These are phyloP conservation scores for Boletus fagicola DNA, from an alignment of 768 basidiomycete genomes.

Conservation along the genomic window DNA sequence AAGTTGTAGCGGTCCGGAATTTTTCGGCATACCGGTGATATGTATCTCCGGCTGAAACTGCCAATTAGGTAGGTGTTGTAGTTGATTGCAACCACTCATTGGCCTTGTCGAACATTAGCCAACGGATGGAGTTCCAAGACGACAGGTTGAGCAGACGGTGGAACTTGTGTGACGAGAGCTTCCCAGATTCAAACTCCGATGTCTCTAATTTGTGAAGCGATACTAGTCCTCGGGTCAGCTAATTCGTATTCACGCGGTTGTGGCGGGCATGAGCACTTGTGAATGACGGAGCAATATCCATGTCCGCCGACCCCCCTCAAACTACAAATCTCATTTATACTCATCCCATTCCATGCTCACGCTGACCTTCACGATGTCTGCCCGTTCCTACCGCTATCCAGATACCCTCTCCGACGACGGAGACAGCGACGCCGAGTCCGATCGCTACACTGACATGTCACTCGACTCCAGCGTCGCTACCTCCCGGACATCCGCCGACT, in stretches of 20 bases:
- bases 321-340: slow-evolving; percentile 27
- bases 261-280: slow-evolving; percentile 16
- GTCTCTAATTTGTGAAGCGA: not conserved
- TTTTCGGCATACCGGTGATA: not conserved
- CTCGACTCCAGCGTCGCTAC: slow-evolving; percentile 40
- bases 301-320: slow-evolving; percentile 33
- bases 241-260: slow-evolving; percentile 29
- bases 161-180: not conserved
- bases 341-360: slow-evolving; percentile 6
- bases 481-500: slow-evolving; percentile 58
- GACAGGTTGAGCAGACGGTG: not conserved
- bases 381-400: slow-evolving; percentile 4
- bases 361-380: slow-evolving; percentile 16
- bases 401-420: slow-evolving; percentile 37
- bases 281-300: slow-evolving; percentile 31
- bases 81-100: not conserved
- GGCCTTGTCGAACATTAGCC: not conserved
- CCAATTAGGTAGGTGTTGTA: not conserved
- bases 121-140: not conserved
- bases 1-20: not conserved
- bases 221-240: slow-evolving; percentile 24
- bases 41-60: not conserved
- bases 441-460: slow-evolving; percentile 43
- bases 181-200: not conserved
- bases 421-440: slow-evolving; percentile 46